A percentile compares a stretch with the other conserved stretches of the same genome.
phyloP scores from a whole-genome alignment of 805 yeast genomes.

The Pichia californica region DNA sequence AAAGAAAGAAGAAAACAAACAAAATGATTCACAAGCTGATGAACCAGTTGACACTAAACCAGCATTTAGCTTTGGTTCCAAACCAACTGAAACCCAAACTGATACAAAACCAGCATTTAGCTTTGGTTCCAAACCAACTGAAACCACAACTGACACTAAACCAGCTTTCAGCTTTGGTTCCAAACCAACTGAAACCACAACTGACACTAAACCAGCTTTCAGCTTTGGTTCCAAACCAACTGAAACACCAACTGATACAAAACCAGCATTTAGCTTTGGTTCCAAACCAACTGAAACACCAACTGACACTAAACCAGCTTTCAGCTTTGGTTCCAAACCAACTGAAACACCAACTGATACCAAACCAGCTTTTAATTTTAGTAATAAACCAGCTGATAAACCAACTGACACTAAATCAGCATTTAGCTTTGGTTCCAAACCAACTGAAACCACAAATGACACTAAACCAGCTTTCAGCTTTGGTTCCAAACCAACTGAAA shows the following conservation, averaged over 20 bases:
- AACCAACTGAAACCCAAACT: constrained; percentile 1
- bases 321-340: constrained; percentile 16
- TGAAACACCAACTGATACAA: too few relatives aligned
- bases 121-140: too few relatives aligned
- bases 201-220: not conserved
- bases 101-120: constrained; percentile 1
- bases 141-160: too few relatives aligned
- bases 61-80: constrained; percentile 1
- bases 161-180: too few relatives aligned
- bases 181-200: not conserved
- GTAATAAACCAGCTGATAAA: not conserved
- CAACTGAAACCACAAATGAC: constrained; percentile 6
- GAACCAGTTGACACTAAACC: constrained; percentile 6
- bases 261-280: too few relatives aligned
- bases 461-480: constrained; percentile 3
- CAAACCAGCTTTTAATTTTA: constrained; percentile 2
- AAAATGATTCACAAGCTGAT: constrained; percentile 12
- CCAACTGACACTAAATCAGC: not conserved
- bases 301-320: constrained; percentile 10
- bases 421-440: constrained; percentile 9
- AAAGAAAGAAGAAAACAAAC: constrained; percentile 16
- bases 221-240: constrained; percentile 3
- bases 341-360: not conserved
- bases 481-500: constrained; percentile 12
- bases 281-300: not conserved